Conservation (phyloP, 768 basidiomycete species). For the Boletus subcaerulescens region DNA sequence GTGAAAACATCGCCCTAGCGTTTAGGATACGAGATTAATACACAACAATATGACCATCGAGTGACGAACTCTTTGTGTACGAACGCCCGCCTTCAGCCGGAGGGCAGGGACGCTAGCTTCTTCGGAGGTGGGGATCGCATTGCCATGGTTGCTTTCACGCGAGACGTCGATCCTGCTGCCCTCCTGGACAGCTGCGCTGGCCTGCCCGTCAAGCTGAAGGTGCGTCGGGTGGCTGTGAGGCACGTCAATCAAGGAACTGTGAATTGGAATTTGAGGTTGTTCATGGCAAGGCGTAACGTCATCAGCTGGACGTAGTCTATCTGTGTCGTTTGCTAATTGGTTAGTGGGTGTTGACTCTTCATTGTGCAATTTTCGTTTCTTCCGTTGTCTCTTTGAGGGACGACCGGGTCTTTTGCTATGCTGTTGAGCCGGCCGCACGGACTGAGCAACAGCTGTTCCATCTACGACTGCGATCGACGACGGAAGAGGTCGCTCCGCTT, state of each 20-base stretch:
- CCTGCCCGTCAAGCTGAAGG: neutral
- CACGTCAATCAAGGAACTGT: neutral
- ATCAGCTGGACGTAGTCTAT: neutral
- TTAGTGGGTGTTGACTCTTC: neutral
- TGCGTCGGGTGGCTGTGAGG: neutral
- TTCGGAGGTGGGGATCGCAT: neutral
- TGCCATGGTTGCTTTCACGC: neutral
- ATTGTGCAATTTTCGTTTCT: conserved; percentile 14
- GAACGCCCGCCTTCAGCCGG: conserved; percentile 20
- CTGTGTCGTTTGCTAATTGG: neutral
- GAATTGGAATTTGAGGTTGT: conserved; percentile 1
- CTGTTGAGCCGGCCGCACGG: neutral
- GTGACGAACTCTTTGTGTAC: conserved; percentile 28
- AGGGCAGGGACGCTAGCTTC: neutral
- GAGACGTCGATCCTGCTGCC: neutral
- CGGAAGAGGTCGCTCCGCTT: neutral
- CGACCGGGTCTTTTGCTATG: neutral
- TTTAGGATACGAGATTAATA: neutral
- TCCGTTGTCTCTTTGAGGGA: conserved; percentile 9
- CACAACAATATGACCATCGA: neutral
- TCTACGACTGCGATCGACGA: neutral
- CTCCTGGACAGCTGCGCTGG: neutral
- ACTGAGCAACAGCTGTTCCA: neutral
- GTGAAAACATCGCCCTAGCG: conserved; percentile 28
- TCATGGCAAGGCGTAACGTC: neutral